Evolutionary conservation across 2,329 filamentous ascomycete species (phyloP).

Genomic region (Xylariaceae sp.): DNA sequence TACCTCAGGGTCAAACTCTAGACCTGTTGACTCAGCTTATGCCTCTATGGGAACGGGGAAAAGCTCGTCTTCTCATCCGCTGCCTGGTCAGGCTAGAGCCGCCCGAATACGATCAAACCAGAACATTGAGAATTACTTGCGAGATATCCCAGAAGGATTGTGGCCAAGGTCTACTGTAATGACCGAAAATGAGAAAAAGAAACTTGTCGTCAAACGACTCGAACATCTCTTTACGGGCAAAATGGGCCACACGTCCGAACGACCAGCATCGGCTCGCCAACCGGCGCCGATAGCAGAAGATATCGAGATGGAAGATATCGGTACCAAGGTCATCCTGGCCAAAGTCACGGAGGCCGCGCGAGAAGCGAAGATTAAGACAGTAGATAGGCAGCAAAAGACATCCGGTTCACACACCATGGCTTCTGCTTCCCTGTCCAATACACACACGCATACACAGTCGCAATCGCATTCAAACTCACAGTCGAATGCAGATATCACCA

Average conservation of each 20-base stretch:
- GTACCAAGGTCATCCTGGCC: slow-evolving; percentile 6
- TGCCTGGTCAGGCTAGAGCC: slow-evolving; percentile 33
- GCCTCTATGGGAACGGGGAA: slow-evolving; percentile 59
- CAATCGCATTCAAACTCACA: slow-evolving; percentile 37
- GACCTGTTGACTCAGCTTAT: slow-evolving; percentile 58
- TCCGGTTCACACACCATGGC: slow-evolving; percentile 39
- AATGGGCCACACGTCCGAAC: slow-evolving; percentile 36
- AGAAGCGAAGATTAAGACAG: slow-evolving; percentile 45
- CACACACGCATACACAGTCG: slow-evolving; percentile 35
- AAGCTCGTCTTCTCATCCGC: slow-evolving; percentile 39
- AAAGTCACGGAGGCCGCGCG: slow-evolving; percentile 35
- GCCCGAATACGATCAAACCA: slow-evolving; percentile 43
- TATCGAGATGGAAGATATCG: slow-evolving; percentile 24
- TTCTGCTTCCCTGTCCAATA: slow-evolving; percentile 35
- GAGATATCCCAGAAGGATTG: slow-evolving; percentile 66
- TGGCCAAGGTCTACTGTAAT: slow-evolving; percentile 57
- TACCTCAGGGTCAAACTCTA: slow-evolving; percentile 48
- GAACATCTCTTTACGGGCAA: slow-evolving; percentile 81
- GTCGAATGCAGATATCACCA: slow-evolving; percentile 44
- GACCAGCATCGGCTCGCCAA: slow-evolving; percentile 31
- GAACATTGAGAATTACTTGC: slow-evolving; percentile 64
- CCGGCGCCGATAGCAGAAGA: slow-evolving; percentile 29
- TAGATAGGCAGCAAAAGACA: slow-evolving; percentile 34
- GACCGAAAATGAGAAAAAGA: slow-evolving; percentile 70
- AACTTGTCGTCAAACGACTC: slow-evolving; percentile 66